Evolutionary conservation across 1,284 basidiomycete species (phyloP), one percentile per base, ranked within the genome.

Genomic region (Leccinum fuscescens): DNA sequence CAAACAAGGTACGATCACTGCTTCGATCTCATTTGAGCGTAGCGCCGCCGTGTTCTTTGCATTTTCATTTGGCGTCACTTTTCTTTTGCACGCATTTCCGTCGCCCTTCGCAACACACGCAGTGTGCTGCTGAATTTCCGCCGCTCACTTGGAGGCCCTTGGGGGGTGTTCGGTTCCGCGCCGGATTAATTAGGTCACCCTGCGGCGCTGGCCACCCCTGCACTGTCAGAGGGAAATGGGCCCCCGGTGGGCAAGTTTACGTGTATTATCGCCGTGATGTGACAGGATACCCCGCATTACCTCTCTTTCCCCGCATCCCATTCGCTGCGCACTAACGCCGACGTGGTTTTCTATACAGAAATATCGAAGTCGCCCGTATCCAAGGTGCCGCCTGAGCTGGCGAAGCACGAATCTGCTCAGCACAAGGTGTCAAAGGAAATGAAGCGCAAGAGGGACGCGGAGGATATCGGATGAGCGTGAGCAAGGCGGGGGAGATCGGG

Each of bases 291-390:
- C 57, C 66, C 69, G 11, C 55, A 59, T 57, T 46, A 29, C 51
- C 64, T 49, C 62, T 42, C 46, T 57, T 70, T 66, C 68, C 67
- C 69, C 66, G 49, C 65, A 59, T 17, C 31, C 14, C 20, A 31
- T n/a, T 9, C 42, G 17, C 17, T 46, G 55, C 59, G 60, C 56
- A 59, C 58, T 72, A 56, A 74, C 61, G 42, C 58, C 57, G 44
- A 15, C 49, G 11, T 48, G 11, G n/a, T 42, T 44, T 22, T 11
- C 17, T 14, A 35, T 29, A 49, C 74, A 89, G 94, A 97, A 76
- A 94, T 98, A 62, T 88, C 89, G 31, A 97, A 97, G 81, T 93
- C 90, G 66, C 92, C 94, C 0, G 88, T 93, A 64, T 93, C 90
- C n/a, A 94, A 93, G 71, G 90, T 96, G 62, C 83, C 94, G 14